These are phyloP conservation scores for Excoecaria cochinchinensis DNA, from an alignment of 345 rosid genomes.

Conservation along the genomic window DNA sequence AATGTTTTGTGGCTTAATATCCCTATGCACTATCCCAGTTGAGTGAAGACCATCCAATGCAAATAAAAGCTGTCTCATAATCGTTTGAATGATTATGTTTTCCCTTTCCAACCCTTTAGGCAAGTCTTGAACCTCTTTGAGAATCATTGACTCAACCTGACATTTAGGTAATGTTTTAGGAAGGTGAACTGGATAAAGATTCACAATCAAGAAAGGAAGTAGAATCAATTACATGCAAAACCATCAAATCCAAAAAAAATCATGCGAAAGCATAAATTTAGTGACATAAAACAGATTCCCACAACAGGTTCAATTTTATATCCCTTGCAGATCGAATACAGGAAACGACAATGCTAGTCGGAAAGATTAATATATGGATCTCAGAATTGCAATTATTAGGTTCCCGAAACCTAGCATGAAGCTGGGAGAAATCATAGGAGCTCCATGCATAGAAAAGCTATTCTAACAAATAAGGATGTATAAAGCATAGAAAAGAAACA, in stretches of 20 bases:
- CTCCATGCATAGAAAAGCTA: background rate
- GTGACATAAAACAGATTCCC: background rate
- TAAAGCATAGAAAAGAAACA: slow-evolving; percentile 11
- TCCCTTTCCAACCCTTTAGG: slow-evolving; percentile 89
- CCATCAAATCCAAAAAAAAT: background rate
- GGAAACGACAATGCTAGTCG: background rate
- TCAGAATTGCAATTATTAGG: background rate
- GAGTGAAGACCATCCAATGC: slow-evolving; percentile 98
- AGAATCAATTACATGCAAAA: slow-evolving; percentile 4
- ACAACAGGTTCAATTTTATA: background rate
- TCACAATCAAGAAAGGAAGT: slow-evolving; percentile 7
- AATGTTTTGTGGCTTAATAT: slow-evolving; percentile 87
- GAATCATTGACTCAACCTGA: slow-evolving; percentile 88
- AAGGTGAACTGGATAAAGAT: slow-evolving; percentile 8
- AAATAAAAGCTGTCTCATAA: slow-evolving; percentile 83
- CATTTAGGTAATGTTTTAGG: slow-evolving; percentile 5
- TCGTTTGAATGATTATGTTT: slow-evolving; percentile 77
- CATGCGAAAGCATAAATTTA: background rate
- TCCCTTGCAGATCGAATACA: background rate
- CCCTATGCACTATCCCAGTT: slow-evolving; percentile 94
- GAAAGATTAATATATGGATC: background rate
- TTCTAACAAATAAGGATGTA: background rate
- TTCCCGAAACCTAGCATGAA: background rate
- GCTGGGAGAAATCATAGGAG: background rate
- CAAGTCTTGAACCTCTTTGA: slow-evolving; percentile 70